Evolutionary conservation across 2,329 filamentous ascomycete species (phyloP), one percentile per base, ranked within the genome.

Genomic region (Exophiala mesophila): DNA sequence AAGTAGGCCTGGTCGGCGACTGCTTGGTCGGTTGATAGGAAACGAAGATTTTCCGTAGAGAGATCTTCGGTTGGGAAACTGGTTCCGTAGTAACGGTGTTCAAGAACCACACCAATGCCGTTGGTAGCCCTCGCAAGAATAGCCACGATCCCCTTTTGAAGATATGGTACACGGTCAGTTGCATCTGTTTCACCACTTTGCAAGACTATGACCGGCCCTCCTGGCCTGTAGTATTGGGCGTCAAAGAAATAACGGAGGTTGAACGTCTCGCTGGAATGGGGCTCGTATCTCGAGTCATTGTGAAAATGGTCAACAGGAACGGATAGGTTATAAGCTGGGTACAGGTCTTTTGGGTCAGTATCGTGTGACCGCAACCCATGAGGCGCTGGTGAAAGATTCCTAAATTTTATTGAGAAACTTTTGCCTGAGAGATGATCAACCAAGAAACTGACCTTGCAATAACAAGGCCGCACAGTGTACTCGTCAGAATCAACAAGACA

Each of bases 11-110:
- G 79, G 60, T 94, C 88, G 5, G 86, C 87, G 28, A 94, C 61
- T 0, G 87, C 80, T 61, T 94, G 88, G 54, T 89, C 84, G 0
- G 87, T 92, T 1, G 85, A 83, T 57, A 94, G 68, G 68, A 92
- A 94, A 2, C 88, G 81, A 50, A 94, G 65, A 54, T 77, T 89
- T 58, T 84, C 67, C 0, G 78, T 82, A 1, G 74, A 74, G 15
- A 90, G 70, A 56, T 89, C 74, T 1, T 71, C 61, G 0, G 77
- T 76, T 0, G 87, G 86, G 41, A 82, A 80, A 59, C 84, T 89
- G 9, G 72, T 73, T 42, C 88, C 88, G 58, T 94, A 94, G 70
- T 94, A 94, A 20, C 88, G 78, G 58, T 94, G 88, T 66, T 94
- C 88, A 2, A 94, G 73, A 34, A 94, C 76, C 2, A 94, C 83